phyloP scores from a whole-genome alignment of 2,329 filamentous ascomycete species.

The Alternaria longipes region DNA sequence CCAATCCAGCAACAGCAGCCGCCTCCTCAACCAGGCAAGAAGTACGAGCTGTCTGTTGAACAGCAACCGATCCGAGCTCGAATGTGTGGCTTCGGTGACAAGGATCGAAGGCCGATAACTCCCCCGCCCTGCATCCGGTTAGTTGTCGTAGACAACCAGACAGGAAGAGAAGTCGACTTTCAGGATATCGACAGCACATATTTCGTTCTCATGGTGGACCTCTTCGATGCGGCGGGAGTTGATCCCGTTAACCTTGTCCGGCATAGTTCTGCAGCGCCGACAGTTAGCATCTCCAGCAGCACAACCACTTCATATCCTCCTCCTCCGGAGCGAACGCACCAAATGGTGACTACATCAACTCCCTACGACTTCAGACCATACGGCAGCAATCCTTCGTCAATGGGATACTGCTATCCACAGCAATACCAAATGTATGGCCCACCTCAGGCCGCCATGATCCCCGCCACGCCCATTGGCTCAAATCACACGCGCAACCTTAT shows the following conservation, averaged over 20 bases:
- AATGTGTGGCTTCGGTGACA: constrained; percentile 99
- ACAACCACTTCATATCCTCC: constrained; percentile 77
- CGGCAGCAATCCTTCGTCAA: neutral
- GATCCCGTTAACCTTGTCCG: constrained; percentile 75
- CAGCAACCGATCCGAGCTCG: constrained; percentile 93
- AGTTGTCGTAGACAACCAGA: constrained; percentile 76
- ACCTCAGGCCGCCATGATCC: constrained; percentile 14
- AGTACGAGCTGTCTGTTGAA: constrained; percentile 74
- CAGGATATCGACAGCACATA: constrained; percentile 75
- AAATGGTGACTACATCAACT: neutral
- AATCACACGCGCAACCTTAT: constrained; percentile 93
- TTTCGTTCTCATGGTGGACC: constrained; percentile 74
- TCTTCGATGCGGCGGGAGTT: constrained; percentile 69
- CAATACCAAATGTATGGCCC: neutral
- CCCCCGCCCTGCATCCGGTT: constrained; percentile 91
- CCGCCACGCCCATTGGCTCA: constrained; percentile 58
- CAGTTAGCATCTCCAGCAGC: constrained; percentile 78
- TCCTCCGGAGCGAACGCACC: neutral
- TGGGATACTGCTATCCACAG: neutral
- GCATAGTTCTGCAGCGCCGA: constrained; percentile 70
- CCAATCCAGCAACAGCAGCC: constrained; percentile 5
- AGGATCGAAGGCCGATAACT: constrained; percentile 95
- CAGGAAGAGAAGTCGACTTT: constrained; percentile 82
- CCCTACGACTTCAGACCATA: constrained; percentile 52
- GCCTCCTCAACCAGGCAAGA: neutral